Percentiles rank a stretch among this genome's conserved stretches.
Conservation (phyloP, 1,284 basidiomycete genomes). For the Rhodotorula sp. region DNA sequence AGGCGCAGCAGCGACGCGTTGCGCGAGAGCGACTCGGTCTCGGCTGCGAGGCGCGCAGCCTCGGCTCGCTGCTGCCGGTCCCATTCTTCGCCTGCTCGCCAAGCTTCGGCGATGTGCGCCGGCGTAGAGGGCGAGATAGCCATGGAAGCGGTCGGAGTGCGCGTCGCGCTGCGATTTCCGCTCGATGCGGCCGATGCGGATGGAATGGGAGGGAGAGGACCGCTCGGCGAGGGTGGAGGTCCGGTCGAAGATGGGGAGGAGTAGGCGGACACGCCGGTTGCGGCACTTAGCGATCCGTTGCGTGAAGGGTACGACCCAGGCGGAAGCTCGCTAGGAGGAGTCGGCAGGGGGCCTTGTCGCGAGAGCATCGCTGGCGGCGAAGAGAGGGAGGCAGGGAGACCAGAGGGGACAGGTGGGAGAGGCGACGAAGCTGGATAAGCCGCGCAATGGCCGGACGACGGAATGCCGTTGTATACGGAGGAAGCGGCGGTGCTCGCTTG, state of each 20-base stretch:
- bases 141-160: not conserved
- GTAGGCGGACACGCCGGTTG: not conserved
- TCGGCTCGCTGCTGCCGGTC: conserved; percentile 23
- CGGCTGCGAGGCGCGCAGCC: conserved; percentile 20
- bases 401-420: not conserved
- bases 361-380: too few species aligned
- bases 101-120: conserved; percentile 23
- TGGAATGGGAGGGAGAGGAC: not conserved
- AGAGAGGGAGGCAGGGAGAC: not conserved
- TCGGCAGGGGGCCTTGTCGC: too few species aligned
- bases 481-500: not conserved
- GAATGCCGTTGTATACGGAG: not conserved
- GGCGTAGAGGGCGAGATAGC: conserved; percentile 5
- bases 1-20: not conserved
- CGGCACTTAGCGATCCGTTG: not conserved
- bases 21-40: conserved; percentile 4
- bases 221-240: not conserved
- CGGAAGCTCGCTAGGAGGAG: too few species aligned
- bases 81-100: conserved; percentile 25
- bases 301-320: not conserved
- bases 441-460: too few species aligned
- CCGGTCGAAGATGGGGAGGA: not conserved
- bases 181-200: not conserved
- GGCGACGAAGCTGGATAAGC: not conserved
- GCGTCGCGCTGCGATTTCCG: not conserved